These are phyloP conservation scores for Chlamydomonas applanata DNA, from an alignment of 139 green algal genomes.

Conservation along the genomic window DNA sequence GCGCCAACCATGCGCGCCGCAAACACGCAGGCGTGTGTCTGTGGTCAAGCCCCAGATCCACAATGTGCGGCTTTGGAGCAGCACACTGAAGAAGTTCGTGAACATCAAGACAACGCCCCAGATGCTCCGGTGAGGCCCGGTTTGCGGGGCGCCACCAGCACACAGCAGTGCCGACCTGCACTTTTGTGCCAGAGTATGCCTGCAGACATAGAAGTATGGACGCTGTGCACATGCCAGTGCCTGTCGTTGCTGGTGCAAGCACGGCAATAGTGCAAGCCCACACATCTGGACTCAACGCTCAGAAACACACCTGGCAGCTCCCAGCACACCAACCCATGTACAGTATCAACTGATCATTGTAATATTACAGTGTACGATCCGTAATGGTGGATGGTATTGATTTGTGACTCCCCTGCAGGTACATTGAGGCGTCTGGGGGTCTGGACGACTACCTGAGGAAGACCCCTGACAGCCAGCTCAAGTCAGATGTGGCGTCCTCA, in stretches of 20 bases:
- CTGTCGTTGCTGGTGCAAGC: background rate
- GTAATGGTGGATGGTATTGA: background rate
- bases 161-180: no score
- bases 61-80: slow-evolving; percentile 4
- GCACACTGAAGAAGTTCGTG: background rate
- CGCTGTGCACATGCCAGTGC: background rate
- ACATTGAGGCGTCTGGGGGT: slow-evolving; percentile 13
- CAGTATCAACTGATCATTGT: no score
- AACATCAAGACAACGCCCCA: slow-evolving; percentile 6
- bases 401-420: no score
- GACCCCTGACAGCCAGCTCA: slow-evolving; percentile 11
- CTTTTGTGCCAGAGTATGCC: background rate
- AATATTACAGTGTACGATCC: background rate
- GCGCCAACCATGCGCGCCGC: background rate
- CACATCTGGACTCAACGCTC: background rate
- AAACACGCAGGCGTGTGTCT: slow-evolving; percentile 7
- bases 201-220: background rate
- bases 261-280: background rate
- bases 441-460: slow-evolving; percentile 14
- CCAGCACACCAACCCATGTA: no score
- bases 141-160: background rate
- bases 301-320: background rate
- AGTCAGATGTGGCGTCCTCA: slow-evolving; percentile 6
- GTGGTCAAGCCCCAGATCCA: slow-evolving; percentile 11
- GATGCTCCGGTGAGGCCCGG: slow-evolving; percentile 5